Evolutionary conservation across 352 stramenopile genomes (phyloP), one percentile per base, ranked within the genome.

Genomic region (Phytophthora ramorum): DNA sequence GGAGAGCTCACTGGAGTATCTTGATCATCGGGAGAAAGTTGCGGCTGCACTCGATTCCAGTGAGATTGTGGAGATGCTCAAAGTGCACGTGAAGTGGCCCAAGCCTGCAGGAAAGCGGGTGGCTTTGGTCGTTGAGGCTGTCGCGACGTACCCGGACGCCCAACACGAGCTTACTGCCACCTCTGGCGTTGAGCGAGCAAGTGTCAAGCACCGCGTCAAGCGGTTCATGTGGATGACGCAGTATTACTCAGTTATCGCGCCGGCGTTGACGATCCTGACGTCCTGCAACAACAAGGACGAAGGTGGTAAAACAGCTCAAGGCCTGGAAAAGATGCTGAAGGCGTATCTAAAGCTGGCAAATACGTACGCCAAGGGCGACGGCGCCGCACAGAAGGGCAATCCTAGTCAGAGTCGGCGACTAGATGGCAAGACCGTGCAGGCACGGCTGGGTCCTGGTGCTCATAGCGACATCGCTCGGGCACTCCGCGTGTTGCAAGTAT

Each of bases 1-100:
- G 1, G 44, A 76, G 14, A 79, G 65, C 32, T 71, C 78, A 12
- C 51, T 86, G 2, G 37, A 53, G 19, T 90, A 76, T 28, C 48
- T 85, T 9, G 34, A 62, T 2, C 51, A 48, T 16, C 71, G 68
- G 0, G 76, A 84, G 0, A 17, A 49, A n/a, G 62, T 76, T 17
- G 41, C 64, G 3, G 50, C 51, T 20, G 19, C 49, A 10, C 50
- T 90, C 10, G 69, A 77, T 28, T 66, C 61, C 1, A 75, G 72
- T 22, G 73, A 85, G 44, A 73, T 91, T 46, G 71, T 91, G 32
- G 84, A 92, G 57, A 75, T 91, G 76, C 76, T 92, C 22, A 92
- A 92, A 66, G 69, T 73, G 46, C 85, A 90, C 49, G 80, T 92
- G 28, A 92, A 92, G 54, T 91, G 81, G 81, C 76, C 84, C 12